phyloP scores from a whole-genome alignment of 495 filamentous ascomycete genomes.

The Hypoxylon lenormandii region DNA sequence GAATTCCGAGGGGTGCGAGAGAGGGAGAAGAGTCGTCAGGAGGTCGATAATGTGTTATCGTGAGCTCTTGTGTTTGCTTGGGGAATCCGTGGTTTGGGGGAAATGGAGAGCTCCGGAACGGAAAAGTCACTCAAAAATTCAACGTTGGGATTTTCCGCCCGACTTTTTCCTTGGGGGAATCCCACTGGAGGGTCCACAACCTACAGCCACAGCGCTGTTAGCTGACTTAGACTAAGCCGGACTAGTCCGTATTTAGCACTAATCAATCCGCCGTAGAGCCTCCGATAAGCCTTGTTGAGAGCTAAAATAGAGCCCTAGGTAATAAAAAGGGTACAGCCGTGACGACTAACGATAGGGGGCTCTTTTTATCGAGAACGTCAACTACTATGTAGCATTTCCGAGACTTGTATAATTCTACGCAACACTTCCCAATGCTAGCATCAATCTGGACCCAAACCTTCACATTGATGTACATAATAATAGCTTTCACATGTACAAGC shows the following conservation, averaged over 20 bases:
- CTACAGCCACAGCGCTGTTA: slow-evolving; percentile 4
- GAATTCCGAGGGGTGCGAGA: slow-evolving; percentile 2
- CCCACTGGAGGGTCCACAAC: not conserved
- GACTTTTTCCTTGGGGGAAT: slow-evolving; percentile 44
- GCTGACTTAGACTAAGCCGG: slow-evolving; percentile 35
- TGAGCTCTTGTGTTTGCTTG: slow-evolving; percentile 24
- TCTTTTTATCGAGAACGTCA: not conserved
- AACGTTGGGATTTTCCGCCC: slow-evolving; percentile 49
- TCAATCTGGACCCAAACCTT: too few species aligned
- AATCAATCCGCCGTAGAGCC: slow-evolving; percentile 28
- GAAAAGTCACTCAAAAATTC: slow-evolving; percentile 49
- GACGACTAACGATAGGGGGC: too few species aligned
- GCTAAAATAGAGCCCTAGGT: slow-evolving; percentile 12
- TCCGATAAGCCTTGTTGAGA: slow-evolving; percentile 38
- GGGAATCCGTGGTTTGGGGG: slow-evolving; percentile 21
- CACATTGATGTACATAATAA: too few species aligned
- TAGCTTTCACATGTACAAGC: too few species aligned
- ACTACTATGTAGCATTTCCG: not conserved
- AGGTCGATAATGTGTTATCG: slow-evolving; percentile 12
- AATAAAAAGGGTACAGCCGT: slow-evolving; percentile 9
- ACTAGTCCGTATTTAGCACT: slow-evolving; percentile 30
- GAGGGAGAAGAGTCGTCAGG: not conserved
- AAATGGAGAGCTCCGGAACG: slow-evolving; percentile 43
- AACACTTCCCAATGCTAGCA: too few species aligned
- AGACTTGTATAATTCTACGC: too few species aligned